A percentile compares a stretch with the other conserved stretches of the same genome.
Evolutionary conservation across 164 flowering plant species (phyloP).

Genomic region (Paratinospora sagittata): DNA sequence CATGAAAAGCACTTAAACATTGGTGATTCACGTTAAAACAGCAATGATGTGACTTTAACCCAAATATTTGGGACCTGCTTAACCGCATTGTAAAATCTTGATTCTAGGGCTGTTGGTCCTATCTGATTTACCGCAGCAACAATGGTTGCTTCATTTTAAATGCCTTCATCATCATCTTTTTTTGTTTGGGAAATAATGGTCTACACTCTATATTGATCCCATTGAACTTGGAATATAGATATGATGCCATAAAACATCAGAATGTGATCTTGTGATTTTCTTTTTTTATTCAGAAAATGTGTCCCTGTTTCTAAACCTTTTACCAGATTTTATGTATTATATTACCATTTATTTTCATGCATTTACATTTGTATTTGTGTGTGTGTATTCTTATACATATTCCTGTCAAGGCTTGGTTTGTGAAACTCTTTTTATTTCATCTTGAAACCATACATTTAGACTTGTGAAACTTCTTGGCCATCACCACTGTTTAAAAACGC

Average conservation of each 20-base stretch:
- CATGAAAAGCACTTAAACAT: no score
- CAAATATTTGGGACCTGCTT: no score
- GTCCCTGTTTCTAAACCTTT: no score
- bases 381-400: no score
- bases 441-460: not conserved
- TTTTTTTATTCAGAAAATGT: not conserved
- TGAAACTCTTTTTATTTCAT: not conserved
- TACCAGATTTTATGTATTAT: no score
- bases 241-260: not conserved
- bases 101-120: no score
- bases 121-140: not conserved
- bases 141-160: not conserved
- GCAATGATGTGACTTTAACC: no score
- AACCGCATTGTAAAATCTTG: no score
- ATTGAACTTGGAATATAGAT: not conserved
- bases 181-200: not conserved
- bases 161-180: not conserved
- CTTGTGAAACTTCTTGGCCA: not conserved
- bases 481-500: not conserved
- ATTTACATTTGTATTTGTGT: no score
- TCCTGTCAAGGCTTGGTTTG: no score
- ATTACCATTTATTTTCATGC: no score
- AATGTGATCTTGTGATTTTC: not conserved
- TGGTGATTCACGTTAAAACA: no score
- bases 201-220: not conserved